Conservation (phyloP, 495 filamentous ascomycete species). For the Sporormia fimetaria region DNA sequence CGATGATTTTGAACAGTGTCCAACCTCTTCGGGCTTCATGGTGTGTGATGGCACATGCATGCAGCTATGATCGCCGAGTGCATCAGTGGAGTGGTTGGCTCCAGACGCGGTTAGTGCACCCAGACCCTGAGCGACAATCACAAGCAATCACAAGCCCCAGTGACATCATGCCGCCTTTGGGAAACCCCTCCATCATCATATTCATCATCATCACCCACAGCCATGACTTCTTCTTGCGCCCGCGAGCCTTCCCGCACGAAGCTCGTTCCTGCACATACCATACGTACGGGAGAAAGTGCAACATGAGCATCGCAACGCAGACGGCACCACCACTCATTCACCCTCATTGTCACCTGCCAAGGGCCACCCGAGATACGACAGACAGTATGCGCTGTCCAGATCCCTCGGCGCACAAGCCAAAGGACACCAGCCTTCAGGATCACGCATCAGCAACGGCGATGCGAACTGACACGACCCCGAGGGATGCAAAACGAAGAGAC, state of each 20-base stretch:
- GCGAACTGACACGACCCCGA: constrained; percentile 31
- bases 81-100: no score
- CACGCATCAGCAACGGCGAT: constrained; percentile 37
- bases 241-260: no score
- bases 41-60: no score
- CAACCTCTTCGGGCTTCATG: no score
- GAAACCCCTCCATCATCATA: constrained; percentile 8
- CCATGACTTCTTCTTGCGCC: constrained; percentile 8
- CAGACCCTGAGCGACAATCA: no score
- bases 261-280: constrained; percentile 1
- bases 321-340: no score
- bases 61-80: no score
- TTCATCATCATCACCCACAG: no score
- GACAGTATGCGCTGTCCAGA: constrained; percentile 33
- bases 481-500: constrained; percentile 32
- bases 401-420: constrained; percentile 31
- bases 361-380: not conserved
- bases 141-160: no score
- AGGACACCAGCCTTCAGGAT: constrained; percentile 25
- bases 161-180: constrained; percentile 16
- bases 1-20: no score
- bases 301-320: constrained; percentile 17
- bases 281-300: constrained; percentile 1
- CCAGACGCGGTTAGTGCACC: no score
- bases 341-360: not conserved